Percentiles rank a stretch among this genome's conserved stretches.
Conservation (phyloP, 345 rosid species). For the Dipteronia sinensis region DNA sequence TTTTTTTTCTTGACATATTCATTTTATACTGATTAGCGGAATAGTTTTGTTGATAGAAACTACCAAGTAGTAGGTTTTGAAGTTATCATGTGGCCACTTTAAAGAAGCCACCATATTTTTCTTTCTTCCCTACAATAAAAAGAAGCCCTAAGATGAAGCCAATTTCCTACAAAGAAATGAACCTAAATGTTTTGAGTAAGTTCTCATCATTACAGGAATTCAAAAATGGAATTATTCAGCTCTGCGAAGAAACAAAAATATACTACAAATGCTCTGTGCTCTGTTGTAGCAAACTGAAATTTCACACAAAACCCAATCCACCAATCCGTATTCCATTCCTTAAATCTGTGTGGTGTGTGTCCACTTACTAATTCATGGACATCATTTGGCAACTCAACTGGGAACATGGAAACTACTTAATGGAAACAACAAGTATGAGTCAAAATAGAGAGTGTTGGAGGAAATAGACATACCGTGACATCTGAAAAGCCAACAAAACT, state of each 20-base stretch:
- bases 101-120: background rate
- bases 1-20: background rate
- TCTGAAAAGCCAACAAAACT: constrained; percentile 80
- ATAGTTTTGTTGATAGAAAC: background rate
- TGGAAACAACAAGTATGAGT: background rate
- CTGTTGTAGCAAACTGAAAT: background rate
- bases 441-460: background rate
- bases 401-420: background rate
- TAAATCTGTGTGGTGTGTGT: background rate
- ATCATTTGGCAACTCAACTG: background rate
- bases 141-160: too few species aligned
- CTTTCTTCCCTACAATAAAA: background rate
- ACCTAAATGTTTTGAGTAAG: background rate
- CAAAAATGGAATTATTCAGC: background rate
- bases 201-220: background rate
- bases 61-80: background rate
- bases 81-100: background rate
- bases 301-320: background rate
- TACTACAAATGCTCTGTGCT: background rate
- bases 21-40: background rate
- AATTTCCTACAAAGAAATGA: background rate
- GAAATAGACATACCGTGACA: constrained; percentile 57
- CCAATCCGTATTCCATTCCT: background rate
- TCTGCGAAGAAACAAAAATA: background rate
- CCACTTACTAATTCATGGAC: background rate